Evolutionary conservation across 208 protist species (phyloP), one percentile per base, ranked within the genome.

Genomic region (Naegleria lovaniensis): DNA sequence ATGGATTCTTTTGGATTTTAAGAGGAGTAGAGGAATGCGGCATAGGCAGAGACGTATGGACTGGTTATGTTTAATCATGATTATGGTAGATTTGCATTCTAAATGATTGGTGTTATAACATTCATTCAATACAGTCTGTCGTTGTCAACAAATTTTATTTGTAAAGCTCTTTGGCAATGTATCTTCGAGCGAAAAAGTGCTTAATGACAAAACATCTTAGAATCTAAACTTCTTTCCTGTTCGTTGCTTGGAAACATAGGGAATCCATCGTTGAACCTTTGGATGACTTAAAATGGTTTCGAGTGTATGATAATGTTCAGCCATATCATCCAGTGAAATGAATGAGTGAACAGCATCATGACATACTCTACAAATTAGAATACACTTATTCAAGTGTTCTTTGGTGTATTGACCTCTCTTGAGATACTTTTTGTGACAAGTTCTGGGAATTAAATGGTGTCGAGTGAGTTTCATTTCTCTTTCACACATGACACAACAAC

Each of bases 1-100:
- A 96, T 41, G 96, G 96, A 87, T 96, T 95, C 92, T 95, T 97
- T 93, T 88, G 93, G 87, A 96, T 97, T 91, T 83, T 90, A 85
- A 93, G 95, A 48, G 96, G 96, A 83, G 87, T 39, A 55, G 88
- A 96, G 90, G 95, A 97, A 92, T 96, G 96, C 89, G 95, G 94
- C 25, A 96, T 97, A 79, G 95, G 97, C 91, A 29, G 48, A 33
- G 95, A 93, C 38, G 93, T 93, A n/a, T 94, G 93, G 25, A 94
- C 25, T 38, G 67, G 67, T 79, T n/a, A n/a, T n/a, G n/a, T n/a
- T n/a, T n/a, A n/a, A 67, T 19, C 55, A n/a, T n/a, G n/a, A n/a
- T n/a, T n/a, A n/a, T n/a, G n/a, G n/a, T n/a, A n/a, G n/a, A n/a
- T n/a, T n/a, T n/a, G n/a, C n/a, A n/a, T n/a, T n/a, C n/a, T n/a